Conservation (phyloP, 805 yeast genomes). For the Wickerhamiella slavikovae region DNA sequence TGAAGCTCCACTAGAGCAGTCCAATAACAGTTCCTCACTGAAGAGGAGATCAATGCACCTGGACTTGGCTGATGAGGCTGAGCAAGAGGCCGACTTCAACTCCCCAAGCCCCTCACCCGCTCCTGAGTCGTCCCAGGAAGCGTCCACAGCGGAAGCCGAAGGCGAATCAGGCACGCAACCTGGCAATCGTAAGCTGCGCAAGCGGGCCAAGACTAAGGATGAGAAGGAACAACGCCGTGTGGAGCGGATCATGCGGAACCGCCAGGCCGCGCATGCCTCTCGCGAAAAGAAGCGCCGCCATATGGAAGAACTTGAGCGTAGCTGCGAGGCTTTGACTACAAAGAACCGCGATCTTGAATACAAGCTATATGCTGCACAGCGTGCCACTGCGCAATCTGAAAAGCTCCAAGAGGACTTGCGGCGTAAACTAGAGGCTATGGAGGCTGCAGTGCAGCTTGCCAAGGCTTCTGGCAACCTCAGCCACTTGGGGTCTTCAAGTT, state of each 20-base stretch:
- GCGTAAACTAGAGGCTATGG: conserved; percentile 10
- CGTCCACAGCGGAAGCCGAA: no score
- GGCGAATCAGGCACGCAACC: no score
- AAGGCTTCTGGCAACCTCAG: conserved; percentile 9
- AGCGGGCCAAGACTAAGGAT: conserved; percentile 88
- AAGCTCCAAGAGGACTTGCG: conserved; percentile 4
- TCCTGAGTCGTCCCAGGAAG: no score
- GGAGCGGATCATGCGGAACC: conserved; percentile 78
- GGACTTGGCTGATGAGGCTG: no score
- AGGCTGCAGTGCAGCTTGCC: conserved; percentile 9
- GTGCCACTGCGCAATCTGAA: conserved; percentile 5
- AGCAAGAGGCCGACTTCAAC: no score
- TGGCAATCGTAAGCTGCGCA: no score
- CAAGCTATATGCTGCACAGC: conserved; percentile 7
- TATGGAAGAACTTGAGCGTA: conserved; percentile 61
- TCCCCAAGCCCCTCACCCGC: no score
- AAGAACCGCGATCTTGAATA: conserved; percentile 13
- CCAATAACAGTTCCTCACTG: no score
- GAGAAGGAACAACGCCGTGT: conserved; percentile 93
- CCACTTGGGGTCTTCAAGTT: no score
- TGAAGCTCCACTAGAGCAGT: no score
- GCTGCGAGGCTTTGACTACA: conserved; percentile 15
- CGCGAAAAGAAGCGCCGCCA: conserved; percentile 91
- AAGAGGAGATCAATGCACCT: no score
- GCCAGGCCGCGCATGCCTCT: conserved; percentile 95